A percentile compares a stretch with the other conserved stretches of the same genome.
phyloP scores from a whole-genome alignment of 2,329 filamentous ascomycete species.

The Colletotrichum zoysiae region DNA sequence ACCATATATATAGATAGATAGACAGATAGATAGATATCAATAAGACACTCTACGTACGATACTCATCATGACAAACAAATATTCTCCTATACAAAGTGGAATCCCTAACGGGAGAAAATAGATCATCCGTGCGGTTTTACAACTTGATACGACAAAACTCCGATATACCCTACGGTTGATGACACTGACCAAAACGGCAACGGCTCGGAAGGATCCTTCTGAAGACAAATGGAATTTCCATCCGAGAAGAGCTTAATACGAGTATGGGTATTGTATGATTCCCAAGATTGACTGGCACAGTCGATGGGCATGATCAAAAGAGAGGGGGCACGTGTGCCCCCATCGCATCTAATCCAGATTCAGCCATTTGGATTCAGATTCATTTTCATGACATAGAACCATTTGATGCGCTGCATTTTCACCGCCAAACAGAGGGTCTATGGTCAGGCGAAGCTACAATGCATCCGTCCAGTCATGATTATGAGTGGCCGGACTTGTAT shows the following conservation, averaged over 20 bases:
- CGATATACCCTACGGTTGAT: neutral
- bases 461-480: neutral
- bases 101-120: neutral
- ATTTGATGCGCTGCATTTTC: fast-evolving
- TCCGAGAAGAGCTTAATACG: neutral
- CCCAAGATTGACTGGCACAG: too few relatives aligned
- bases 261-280: neutral
- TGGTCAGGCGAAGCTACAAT: neutral
- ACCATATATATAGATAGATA: neutral
- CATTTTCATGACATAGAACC: neutral
- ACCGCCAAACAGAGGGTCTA: too few relatives aligned
- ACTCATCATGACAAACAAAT: neutral
- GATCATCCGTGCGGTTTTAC: neutral
- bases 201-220: neutral
- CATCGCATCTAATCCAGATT: neutral
- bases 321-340: neutral
- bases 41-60: neutral
- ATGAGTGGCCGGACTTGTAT: neutral
- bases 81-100: neutral
- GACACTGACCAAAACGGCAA: neutral
- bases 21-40: too few relatives aligned
- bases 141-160: neutral
- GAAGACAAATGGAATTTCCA: neutral
- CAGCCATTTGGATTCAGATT: neutral
- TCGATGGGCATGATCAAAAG: too few relatives aligned